Conservation (phyloP, 192 early-diverging fungal genomes). For the Chytriomyces sp. region DNA sequence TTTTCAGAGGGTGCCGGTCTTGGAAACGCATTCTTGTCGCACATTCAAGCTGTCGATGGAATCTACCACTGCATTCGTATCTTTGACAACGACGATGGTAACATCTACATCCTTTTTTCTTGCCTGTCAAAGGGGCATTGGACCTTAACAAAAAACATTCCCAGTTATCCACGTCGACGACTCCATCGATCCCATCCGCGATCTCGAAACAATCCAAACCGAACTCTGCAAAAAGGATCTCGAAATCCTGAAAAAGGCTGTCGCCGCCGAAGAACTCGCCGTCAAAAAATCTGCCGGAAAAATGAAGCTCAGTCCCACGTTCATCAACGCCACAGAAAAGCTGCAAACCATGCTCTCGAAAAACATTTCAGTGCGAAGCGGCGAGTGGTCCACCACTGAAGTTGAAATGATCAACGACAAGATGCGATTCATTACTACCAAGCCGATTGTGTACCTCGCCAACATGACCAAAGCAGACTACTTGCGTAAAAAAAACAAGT, state of each 20-base stretch:
- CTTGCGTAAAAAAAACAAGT: constrained; percentile 93
- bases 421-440: constrained; percentile 74
- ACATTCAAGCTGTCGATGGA: constrained; percentile 67
- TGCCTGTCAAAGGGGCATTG: constrained; percentile 66
- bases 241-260: constrained; percentile 73
- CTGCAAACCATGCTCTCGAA: constrained; percentile 69
- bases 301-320: constrained; percentile 51
- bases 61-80: constrained; percentile 62
- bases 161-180: constrained; percentile 71
- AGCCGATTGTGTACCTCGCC: constrained; percentile 67
- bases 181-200: constrained; percentile 79
- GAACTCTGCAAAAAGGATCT: constrained; percentile 95
- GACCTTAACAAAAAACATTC: constrained; percentile 13
- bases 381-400: constrained; percentile 89
- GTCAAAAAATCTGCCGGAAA: constrained; percentile 51
- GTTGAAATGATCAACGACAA: constrained; percentile 86
- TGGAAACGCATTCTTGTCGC: constrained; percentile 92
- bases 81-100: constrained; percentile 83
- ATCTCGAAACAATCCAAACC: constrained; percentile 92
- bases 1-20: constrained; percentile 47
- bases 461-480: constrained; percentile 90
- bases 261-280: constrained; percentile 51
- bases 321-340: constrained; percentile 60
- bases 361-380: constrained; percentile 86
- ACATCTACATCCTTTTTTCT: constrained; percentile 73